Conservation (phyloP, 768 basidiomycete genomes). For the Chalciporus pseudorubinellus region DNA sequence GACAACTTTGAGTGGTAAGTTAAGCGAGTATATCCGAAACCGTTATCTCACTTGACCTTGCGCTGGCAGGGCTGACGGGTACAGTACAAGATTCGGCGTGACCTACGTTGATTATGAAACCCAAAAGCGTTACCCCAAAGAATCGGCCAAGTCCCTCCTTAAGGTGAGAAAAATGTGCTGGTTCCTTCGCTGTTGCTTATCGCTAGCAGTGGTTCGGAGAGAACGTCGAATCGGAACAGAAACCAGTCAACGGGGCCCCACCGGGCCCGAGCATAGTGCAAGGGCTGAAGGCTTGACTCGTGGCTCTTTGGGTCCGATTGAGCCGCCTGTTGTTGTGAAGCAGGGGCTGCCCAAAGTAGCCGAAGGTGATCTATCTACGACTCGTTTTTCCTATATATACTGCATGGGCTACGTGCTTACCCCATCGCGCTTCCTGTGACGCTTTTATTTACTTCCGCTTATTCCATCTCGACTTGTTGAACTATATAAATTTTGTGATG, state of each 20-base stretch:
- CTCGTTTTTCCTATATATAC: not conserved
- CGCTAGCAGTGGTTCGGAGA: constrained; percentile 30
- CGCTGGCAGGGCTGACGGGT: constrained; percentile 68
- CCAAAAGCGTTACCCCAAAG: constrained; percentile 64
- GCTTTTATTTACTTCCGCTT: not conserved
- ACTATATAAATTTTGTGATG: not conserved
- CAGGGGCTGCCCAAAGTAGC: not conserved
- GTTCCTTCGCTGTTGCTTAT: not conserved
- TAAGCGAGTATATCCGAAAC: not conserved
- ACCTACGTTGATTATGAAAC: constrained; percentile 72
- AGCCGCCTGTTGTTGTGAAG: not conserved
- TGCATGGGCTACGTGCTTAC: not conserved
- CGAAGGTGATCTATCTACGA: not conserved
- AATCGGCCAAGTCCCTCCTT: constrained; percentile 54
- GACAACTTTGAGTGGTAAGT: constrained; percentile 68
- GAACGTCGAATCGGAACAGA: constrained; percentile 19
- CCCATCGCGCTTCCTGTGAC: not conserved
- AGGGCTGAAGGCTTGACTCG: not conserved
- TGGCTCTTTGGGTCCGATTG: constrained; percentile 1
- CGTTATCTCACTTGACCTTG: not conserved
- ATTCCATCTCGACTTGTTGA: not conserved
- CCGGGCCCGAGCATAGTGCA: not conserved
- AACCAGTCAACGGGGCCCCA: not conserved
- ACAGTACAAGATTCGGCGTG: constrained; percentile 64
- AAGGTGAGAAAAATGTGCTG: constrained; percentile 37